A percentile compares a stretch with the other conserved stretches of the same genome.
phyloP scores from a whole-genome alignment of 2,329 filamentous ascomycete genomes.

The Fusarium verticillioides region DNA sequence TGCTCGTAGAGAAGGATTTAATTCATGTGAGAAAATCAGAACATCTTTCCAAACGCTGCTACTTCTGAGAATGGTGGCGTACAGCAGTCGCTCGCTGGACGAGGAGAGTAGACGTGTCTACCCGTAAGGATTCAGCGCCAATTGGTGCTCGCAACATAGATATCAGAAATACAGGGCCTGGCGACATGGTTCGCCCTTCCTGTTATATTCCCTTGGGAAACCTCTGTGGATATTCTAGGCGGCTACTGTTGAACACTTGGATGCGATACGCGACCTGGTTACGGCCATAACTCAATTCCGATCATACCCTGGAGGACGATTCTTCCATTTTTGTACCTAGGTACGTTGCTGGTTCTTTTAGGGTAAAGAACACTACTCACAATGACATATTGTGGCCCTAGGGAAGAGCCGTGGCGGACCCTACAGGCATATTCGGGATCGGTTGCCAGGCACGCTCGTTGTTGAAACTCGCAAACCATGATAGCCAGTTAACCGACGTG shows the following conservation, averaged over 20 bases:
- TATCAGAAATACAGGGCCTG: slow-evolving; percentile 81
- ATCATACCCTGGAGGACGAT: slow-evolving; percentile 81
- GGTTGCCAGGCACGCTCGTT: neutral
- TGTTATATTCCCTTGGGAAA: slow-evolving; percentile 77
- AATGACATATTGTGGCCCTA: neutral
- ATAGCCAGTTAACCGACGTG: neutral
- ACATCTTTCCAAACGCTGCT: slow-evolving; percentile 9
- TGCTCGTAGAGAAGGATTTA: neutral
- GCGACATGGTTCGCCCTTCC: neutral
- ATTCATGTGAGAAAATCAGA: slow-evolving; percentile 12
- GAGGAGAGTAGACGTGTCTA: slow-evolving; percentile 63
- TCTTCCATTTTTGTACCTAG: slow-evolving; percentile 45
- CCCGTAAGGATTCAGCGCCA: slow-evolving; percentile 85
- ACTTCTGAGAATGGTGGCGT: neutral
- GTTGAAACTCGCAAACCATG: slow-evolving; percentile 1
- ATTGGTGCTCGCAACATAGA: slow-evolving; percentile 76
- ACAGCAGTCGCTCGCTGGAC: slow-evolving; percentile 57
- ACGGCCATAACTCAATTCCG: slow-evolving; percentile 76
- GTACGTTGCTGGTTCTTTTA: neutral
- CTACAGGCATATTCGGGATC: neutral
- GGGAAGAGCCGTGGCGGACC: slow-evolving; percentile 2
- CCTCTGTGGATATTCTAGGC: slow-evolving; percentile 91
- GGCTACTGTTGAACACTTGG: slow-evolving; percentile 85
- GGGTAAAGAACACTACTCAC: slow-evolving; percentile 12
- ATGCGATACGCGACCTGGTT: slow-evolving; percentile 86